phyloP scores from a whole-genome alignment of 306 rosid genomes.

The Fragaria vesca region DNA sequence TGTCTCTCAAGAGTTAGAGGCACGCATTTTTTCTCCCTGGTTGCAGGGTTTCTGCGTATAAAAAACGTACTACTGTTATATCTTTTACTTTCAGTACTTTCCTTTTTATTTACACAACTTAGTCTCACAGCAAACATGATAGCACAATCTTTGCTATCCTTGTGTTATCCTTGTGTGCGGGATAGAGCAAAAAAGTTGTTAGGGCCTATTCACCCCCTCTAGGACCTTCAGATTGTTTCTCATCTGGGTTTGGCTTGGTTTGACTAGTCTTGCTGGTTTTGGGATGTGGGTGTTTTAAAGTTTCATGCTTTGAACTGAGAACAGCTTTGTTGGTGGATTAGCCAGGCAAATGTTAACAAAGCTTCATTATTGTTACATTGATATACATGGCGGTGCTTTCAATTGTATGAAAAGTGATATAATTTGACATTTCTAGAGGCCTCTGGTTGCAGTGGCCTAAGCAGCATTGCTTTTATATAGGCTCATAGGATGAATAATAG shows the following conservation, averaged over 20 bases:
- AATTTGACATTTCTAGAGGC: background rate
- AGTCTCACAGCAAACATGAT: too few relatives aligned
- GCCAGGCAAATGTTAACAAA: slow-evolving; percentile 1
- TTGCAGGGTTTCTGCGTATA: too few relatives aligned
- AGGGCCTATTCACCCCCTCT: too few relatives aligned
- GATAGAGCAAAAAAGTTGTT: too few relatives aligned
- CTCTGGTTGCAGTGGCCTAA: background rate
- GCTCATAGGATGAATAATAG: background rate
- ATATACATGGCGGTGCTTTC: background rate
- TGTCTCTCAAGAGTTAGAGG: too few relatives aligned
- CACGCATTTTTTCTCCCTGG: too few relatives aligned
- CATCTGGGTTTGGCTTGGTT: slow-evolving; percentile 37
- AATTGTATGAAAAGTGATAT: background rate
- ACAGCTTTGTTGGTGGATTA: slow-evolving; percentile 24
- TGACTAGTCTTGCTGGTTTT: slow-evolving; percentile 20
- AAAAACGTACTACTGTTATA: too few relatives aligned
- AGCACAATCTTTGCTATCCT: too few relatives aligned
- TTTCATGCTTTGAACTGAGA: slow-evolving; percentile 28
- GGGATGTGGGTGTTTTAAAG: slow-evolving; percentile 37
- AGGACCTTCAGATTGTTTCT: too few relatives aligned
- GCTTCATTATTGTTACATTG: background rate
- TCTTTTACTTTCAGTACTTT: too few relatives aligned
- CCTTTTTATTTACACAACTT: too few relatives aligned
- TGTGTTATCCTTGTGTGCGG: too few relatives aligned
- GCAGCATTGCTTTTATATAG: slow-evolving; percentile 5